Conservation (phyloP, 345 rosid genomes). For the Corchorus olitorius region DNA sequence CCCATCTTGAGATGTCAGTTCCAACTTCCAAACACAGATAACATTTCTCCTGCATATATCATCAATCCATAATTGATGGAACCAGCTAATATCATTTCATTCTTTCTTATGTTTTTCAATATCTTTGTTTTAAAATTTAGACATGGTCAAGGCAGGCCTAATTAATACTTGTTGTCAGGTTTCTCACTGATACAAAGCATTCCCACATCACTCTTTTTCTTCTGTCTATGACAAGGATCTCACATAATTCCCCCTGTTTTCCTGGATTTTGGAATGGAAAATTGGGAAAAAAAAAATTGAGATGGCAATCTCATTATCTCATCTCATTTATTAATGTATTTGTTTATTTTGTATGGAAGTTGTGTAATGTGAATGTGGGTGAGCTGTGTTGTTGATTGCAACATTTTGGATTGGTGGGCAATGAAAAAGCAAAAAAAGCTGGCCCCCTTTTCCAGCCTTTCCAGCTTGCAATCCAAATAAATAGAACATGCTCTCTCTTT, state of each 20-base stretch:
- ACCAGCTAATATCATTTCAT: no score
- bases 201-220: not conserved
- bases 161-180: not conserved
- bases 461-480: constrained; percentile 11
- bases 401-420: not conserved
- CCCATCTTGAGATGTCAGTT: not conserved
- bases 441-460: constrained; percentile 5
- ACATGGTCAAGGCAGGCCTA: not conserved
- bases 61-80: no score
- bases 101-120: not conserved
- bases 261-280: not conserved
- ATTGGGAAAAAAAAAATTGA: not conserved
- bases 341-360: not conserved
- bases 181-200: not conserved
- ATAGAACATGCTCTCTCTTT: not conserved
- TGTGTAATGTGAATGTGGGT: not conserved
- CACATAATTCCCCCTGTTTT: not conserved
- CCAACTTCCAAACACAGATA: no score
- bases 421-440: not conserved
- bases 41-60: no score
- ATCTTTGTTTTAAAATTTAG: no score
- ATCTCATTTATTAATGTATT: not conserved
- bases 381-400: constrained; percentile 10
- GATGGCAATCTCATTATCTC: not conserved
- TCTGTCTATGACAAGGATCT: no score